Percentiles rank a stretch among this genome's conserved stretches.
Conservation (phyloP, 345 rosid genomes). For the Eucalyptus marginata region DNA sequence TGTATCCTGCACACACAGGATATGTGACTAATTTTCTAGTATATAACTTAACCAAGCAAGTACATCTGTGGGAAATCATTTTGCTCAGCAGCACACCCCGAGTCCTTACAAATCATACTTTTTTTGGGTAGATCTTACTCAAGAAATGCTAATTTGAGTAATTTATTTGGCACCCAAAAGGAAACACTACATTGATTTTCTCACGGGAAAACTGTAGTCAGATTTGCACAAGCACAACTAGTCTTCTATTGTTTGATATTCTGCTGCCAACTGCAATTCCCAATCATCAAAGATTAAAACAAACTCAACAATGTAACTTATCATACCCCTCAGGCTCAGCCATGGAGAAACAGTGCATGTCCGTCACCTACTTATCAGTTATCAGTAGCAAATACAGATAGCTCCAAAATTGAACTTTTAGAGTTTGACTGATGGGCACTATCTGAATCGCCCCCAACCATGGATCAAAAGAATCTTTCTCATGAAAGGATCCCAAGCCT, state of each 20-base stretch:
- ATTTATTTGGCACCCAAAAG: neutral
- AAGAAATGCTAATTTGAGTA: neutral
- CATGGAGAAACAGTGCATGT: neutral
- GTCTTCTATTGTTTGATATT: neutral
- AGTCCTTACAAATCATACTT: neutral
- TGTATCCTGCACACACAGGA: neutral
- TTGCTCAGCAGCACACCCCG: neutral
- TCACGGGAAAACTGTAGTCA: neutral
- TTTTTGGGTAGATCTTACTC: neutral
- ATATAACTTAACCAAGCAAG: neutral
- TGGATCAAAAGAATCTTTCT: neutral
- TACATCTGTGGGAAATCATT: neutral
- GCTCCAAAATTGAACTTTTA: neutral
- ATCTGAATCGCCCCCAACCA: neutral
- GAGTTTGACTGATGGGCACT: neutral
- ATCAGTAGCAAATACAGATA: neutral
- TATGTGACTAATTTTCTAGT: neutral
- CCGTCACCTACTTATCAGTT: neutral
- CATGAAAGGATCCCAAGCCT: neutral
- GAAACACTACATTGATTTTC: neutral
- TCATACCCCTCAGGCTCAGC: neutral
- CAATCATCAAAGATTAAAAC: neutral
- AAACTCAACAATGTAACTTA: neutral
- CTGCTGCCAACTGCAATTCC: neutral
- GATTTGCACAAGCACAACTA: neutral